A percentile compares a stretch with the other conserved stretches of the same genome.
Evolutionary conservation across 2,329 filamentous ascomycete species (phyloP).

Genomic region (Trichoderma brevicompactum): DNA sequence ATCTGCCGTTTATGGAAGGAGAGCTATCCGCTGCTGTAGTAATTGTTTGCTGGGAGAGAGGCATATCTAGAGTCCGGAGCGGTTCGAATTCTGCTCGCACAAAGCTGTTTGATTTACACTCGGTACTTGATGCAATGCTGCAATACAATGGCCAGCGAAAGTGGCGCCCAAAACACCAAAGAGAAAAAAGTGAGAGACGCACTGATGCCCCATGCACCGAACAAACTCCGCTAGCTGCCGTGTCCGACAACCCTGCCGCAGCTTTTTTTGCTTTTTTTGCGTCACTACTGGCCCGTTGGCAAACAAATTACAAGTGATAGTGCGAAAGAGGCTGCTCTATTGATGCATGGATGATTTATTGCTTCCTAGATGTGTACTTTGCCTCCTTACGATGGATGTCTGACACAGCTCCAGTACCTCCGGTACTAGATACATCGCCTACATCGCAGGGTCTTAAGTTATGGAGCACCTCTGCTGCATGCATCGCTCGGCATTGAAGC

Average conservation of each 20-base stretch:
- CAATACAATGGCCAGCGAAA: too few relatives aligned
- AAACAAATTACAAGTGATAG: not conserved
- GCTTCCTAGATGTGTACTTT: too few relatives aligned
- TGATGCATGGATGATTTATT: too few relatives aligned
- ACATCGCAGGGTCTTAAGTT: too few relatives aligned
- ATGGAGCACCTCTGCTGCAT: too few relatives aligned
- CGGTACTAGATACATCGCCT: too few relatives aligned
- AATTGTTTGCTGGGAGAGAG: not conserved
- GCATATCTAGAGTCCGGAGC: not conserved
- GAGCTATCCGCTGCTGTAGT: not conserved
- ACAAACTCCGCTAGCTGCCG: not conserved
- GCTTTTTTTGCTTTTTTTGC: not conserved
- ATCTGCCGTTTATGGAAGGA: not conserved
- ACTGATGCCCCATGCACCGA: not conserved
- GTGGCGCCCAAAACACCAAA: not conserved
- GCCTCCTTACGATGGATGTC: too few relatives aligned
- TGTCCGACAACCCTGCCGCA: not conserved
- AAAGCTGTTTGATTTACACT: too few relatives aligned
- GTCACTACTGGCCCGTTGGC: not conserved
- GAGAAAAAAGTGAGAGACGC: not conserved
- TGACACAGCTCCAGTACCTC: too few relatives aligned
- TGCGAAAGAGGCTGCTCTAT: not conserved
- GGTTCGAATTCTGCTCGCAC: not conserved
- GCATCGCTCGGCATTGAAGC: too few relatives aligned
- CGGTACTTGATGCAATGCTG: not conserved